Percentiles rank a stretch among this genome's conserved stretches.
phyloP scores from a whole-genome alignment of 2,329 filamentous ascomycete species.

The Plectosphaerella sp. region DNA sequence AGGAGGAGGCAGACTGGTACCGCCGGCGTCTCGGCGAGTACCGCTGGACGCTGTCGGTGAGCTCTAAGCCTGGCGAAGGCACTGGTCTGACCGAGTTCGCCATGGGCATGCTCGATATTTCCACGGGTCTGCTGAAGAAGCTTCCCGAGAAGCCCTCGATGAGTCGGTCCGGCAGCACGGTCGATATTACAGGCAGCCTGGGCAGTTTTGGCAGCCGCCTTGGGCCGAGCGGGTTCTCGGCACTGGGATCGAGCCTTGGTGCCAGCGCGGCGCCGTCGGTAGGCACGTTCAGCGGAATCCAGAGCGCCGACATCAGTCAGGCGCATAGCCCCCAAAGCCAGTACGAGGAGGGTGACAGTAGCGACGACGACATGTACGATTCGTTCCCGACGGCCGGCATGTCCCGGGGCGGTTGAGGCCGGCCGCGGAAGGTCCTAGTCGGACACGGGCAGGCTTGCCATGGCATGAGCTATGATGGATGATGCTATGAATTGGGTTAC shows the following conservation, averaged over 20 bases:
- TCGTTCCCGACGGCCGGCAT: conserved; percentile 30
- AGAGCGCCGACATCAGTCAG: conserved; percentile 43
- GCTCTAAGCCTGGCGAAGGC: conserved; percentile 63
- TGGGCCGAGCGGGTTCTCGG: conserved; percentile 20
- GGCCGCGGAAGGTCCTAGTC: too few species aligned
- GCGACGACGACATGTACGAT: conserved; percentile 54
- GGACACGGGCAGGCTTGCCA: not conserved
- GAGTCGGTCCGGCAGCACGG: conserved; percentile 47
- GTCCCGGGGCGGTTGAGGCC: conserved; percentile 13
- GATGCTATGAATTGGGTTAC: not conserved
- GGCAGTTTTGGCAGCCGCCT: conserved; percentile 11
- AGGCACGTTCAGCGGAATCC: conserved; percentile 36
- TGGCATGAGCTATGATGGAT: not conserved
- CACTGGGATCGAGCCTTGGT: conserved; percentile 28
- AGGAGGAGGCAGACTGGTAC: conserved; percentile 92
- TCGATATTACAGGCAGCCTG: conserved; percentile 36
- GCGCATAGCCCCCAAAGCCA: conserved; percentile 47
- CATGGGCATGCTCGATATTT: conserved; percentile 74
- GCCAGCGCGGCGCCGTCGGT: conserved; percentile 12
- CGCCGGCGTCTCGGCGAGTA: conserved; percentile 81
- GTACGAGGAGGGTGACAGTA: conserved; percentile 46
- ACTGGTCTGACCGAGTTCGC: conserved; percentile 62
- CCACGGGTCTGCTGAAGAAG: conserved; percentile 62
- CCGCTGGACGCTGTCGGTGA: conserved; percentile 88
- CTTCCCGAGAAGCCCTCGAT: conserved; percentile 68